Conservation (phyloP, 352 stramenopile genomes). For the Pythium diclinum region DNA sequence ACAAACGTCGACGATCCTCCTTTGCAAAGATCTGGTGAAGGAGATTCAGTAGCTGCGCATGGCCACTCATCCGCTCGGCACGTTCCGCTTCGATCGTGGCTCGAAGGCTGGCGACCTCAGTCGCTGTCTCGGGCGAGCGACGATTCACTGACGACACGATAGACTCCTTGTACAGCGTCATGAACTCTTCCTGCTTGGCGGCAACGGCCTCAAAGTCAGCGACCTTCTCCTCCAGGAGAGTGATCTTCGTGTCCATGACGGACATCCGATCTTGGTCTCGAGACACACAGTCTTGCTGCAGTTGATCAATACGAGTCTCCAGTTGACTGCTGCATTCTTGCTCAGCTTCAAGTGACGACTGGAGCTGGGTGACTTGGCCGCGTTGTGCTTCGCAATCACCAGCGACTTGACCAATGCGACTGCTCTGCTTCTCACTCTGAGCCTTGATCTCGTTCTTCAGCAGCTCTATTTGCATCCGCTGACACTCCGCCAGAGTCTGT, state of each 20-base stretch:
- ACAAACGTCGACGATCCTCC: not conserved
- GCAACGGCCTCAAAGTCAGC: not conserved
- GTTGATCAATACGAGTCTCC: not conserved
- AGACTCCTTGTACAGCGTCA: not conserved
- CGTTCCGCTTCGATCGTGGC: not conserved
- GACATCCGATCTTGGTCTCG: not conserved
- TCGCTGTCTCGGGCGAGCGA: not conserved
- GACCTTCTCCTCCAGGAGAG: not conserved
- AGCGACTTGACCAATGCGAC: not conserved
- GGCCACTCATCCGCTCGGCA: not conserved
- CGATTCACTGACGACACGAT: not conserved
- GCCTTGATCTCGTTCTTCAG: not conserved
- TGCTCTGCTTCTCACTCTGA: not conserved
- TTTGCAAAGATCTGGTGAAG: conserved; percentile 4
- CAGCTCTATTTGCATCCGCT: not conserved
- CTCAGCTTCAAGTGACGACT: not conserved
- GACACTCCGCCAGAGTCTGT: not conserved
- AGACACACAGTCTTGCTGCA: not conserved
- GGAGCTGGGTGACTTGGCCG: not conserved
- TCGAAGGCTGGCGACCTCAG: not conserved
- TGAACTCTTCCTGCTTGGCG: not conserved
- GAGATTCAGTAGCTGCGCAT: not conserved
- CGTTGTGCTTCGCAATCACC: not conserved
- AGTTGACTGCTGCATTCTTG: not conserved
- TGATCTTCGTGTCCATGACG: not conserved